These are phyloP conservation scores for Dentipellis sp. DNA, from an alignment of 768 basidiomycete genomes.

Conservation along the genomic window DNA sequence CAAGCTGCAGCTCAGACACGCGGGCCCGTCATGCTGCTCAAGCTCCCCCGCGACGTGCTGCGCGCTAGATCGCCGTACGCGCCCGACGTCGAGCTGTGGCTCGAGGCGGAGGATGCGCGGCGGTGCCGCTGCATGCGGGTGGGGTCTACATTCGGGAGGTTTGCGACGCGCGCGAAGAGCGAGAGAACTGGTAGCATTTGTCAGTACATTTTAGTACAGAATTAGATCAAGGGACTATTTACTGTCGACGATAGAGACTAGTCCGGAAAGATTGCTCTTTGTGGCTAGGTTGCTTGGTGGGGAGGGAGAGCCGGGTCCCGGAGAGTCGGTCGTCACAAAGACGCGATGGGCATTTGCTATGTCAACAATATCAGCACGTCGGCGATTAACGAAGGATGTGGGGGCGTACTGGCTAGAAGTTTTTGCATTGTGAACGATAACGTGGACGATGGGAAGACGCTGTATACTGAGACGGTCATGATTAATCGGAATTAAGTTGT, in stretches of 20 bases:
- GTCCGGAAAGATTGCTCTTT: slow-evolving; percentile 49
- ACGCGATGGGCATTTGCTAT: slow-evolving; percentile 73
- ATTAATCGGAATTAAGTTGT: background rate
- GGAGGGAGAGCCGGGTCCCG: slow-evolving; percentile 39
- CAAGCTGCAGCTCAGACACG: too few relatives aligned
- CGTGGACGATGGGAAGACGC: slow-evolving; percentile 54
- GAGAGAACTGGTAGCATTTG: slow-evolving; percentile 47
- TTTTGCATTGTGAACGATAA: slow-evolving; percentile 71
- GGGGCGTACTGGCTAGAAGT: slow-evolving; percentile 64
- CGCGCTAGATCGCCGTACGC: slow-evolving; percentile 4
- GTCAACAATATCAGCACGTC: slow-evolving; percentile 2
- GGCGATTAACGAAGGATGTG: background rate
- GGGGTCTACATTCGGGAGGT: slow-evolving; percentile 68
- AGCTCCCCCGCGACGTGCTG: slow-evolving; percentile 8
- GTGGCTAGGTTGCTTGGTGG: slow-evolving; percentile 22
- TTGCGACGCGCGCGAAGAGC: slow-evolving; percentile 66
- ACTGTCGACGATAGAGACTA: slow-evolving; percentile 84
- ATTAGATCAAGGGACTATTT: slow-evolving; percentile 17
- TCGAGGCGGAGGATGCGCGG: slow-evolving; percentile 63
- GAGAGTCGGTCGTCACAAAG: slow-evolving; percentile 62
- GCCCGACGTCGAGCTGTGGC: slow-evolving; percentile 15
- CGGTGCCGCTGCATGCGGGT: slow-evolving; percentile 72
- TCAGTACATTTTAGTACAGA: background rate
- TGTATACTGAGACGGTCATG: slow-evolving; percentile 46
- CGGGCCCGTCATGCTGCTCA: background rate